Percentiles rank a stretch among this genome's conserved stretches.
Evolutionary conservation across 169 alveolate species (phyloP).

Genomic region (Plasmodium chabaudi): DNA sequence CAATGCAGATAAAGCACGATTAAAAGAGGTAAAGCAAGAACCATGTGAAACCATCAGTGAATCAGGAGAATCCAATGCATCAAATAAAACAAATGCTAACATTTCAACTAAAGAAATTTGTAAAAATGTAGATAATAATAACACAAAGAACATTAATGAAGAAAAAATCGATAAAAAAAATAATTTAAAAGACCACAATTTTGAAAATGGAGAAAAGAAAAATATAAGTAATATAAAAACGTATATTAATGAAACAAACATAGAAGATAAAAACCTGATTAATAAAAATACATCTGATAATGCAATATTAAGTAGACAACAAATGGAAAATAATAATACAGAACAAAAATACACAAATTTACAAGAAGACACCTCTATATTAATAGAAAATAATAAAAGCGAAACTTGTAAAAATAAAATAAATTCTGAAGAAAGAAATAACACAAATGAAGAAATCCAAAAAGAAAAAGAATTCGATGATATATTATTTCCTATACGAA

Average conservation of each 20-base stretch:
- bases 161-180: not conserved
- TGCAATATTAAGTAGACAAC: not conserved
- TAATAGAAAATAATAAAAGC: too few relatives aligned
- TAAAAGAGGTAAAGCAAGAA: too few relatives aligned
- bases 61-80: too few relatives aligned
- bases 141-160: not conserved
- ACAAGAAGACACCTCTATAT: too few relatives aligned
- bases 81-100: too few relatives aligned
- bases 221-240: constrained; percentile 1
- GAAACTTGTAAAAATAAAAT: too few relatives aligned
- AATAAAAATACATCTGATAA: not conserved
- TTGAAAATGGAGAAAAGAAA: not conserved
- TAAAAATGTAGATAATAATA: constrained; percentile 7
- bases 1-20: too few relatives aligned
- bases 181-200: not conserved
- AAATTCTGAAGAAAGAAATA: not conserved
- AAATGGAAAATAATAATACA: not conserved
- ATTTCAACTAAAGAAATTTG: not conserved
- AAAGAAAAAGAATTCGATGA: constrained; percentile 29
- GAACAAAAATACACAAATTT: not conserved
- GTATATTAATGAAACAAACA: not conserved
- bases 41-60: too few relatives aligned
- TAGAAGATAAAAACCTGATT: constrained; percentile 6
- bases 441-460: constrained; percentile 8
- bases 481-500: constrained; percentile 24